Base-by-base conservation (phyloP, 495 filamentous ascomycete genomes). In the Trichoderma virens region DNA sequence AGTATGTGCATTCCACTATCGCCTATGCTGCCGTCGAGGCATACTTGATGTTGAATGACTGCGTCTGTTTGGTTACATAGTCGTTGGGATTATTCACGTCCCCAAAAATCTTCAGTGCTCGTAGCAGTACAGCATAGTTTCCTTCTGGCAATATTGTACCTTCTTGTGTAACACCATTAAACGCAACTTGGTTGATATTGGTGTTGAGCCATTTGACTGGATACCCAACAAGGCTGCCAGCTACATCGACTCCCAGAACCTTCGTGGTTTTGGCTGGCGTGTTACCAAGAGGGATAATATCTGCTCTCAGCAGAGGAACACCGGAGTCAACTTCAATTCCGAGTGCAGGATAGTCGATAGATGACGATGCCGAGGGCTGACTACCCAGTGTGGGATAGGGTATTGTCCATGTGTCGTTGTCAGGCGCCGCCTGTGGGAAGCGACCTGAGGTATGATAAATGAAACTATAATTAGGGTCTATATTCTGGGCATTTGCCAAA, bases 91-190 rank as follows among this genome's bases (percentile, higher is more conserved):
- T 56, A 0, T 67, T 47, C 18, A 65, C 65, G 43, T 80, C 67
- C 0, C 79, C 79, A 59, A 77, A 80, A 59, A 81, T 75, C 61
- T 70, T 72, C 63, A 81, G 67, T 34, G 77, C 79, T 69, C 73
- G 72, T 43, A 80, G 68, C 1, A 65, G 70, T 28, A 81, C 69
- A 66, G 74, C 76, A 70, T 84, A 84, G 20, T 65, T 51, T 25
- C 79, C 81, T 23, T 73, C 71, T 30, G 74, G 69, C 13, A 56
- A 16, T 11, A 56, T 31, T 4, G 9, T 18, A 2, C 51, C 51
- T 56, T 56, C 51, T 30, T 56, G 51, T 8, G 51, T 56, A 1
- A 56, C 51, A 7, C 51, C 51, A 27, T 56, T 56, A 18, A 56
- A 56, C 3, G 51, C 16, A 30, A 16, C 13, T 14, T 56, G 25